phyloP scores from a whole-genome alignment of 176 grass and related monocot species.

The Elymus sibiricus region DNA sequence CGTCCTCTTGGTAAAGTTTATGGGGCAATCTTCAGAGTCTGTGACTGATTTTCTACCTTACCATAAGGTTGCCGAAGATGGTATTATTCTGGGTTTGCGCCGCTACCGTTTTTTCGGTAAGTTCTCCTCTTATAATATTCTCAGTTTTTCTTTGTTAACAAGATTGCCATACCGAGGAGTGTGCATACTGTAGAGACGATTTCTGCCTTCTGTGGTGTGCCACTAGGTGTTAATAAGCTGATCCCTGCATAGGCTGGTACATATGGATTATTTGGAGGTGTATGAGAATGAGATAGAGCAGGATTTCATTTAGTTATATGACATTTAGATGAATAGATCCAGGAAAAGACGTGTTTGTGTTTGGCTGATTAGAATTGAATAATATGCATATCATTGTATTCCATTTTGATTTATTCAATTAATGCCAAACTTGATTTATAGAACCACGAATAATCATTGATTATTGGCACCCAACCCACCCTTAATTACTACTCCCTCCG shows the following conservation, averaged over 20 bases:
- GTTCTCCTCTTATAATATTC: neutral
- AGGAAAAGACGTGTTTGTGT: neutral
- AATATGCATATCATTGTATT: neutral
- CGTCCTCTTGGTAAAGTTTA: conserved; percentile 71
- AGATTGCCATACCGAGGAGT: neutral
- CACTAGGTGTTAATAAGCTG: neutral
- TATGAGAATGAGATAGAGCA: neutral
- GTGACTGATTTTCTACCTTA: conserved; percentile 17
- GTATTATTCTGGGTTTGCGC: conserved; percentile 2
- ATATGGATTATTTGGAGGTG: neutral
- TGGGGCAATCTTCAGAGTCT: conserved; percentile 2
- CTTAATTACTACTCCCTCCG: neutral
- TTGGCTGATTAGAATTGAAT: neutral
- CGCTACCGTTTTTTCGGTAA: neutral
- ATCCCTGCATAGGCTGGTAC: neutral
- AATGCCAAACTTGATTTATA: neutral
- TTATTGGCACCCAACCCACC: neutral
- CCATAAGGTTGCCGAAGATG: conserved; percentile 13
- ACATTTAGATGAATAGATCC: conserved; percentile 7
- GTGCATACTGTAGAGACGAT: neutral
- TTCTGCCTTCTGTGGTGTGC: neutral
- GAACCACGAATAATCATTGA: neutral
- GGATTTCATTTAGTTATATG: neutral
- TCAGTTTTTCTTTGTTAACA: neutral
- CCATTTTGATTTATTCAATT: neutral